These are phyloP conservation scores for Begonia fuchsioides DNA, from an alignment of 306 rosid genomes.

Conservation along the genomic window DNA sequence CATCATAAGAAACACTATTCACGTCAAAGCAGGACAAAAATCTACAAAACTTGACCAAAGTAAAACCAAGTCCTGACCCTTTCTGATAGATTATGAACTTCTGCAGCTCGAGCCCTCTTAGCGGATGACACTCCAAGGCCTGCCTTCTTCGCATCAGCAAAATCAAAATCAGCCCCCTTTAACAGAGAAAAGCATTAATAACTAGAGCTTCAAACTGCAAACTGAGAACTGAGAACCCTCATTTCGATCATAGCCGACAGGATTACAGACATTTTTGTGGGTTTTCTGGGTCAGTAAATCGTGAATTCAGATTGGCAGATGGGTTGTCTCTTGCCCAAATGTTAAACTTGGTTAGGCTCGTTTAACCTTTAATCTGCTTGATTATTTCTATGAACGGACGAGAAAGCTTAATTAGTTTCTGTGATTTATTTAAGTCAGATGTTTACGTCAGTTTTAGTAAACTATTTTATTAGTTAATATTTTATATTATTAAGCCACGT, in stretches of 20 bases:
- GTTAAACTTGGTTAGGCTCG: too few species aligned
- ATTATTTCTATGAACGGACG: too few species aligned
- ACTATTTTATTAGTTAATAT: not conserved
- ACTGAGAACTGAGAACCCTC: not conserved
- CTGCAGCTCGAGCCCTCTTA: slow-evolving; percentile 71
- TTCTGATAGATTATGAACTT: slow-evolving; percentile 85
- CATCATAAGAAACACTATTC: slow-evolving; percentile 8
- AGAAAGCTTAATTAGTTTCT: not conserved
- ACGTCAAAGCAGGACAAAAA: slow-evolving; percentile 5
- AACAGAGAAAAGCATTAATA: slow-evolving; percentile 6
- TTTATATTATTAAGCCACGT: not conserved
- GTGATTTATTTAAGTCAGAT: not conserved
- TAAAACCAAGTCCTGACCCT: slow-evolving; percentile 34
- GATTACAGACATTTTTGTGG: not conserved
- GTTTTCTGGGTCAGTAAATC: not conserved
- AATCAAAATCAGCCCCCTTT: slow-evolving; percentile 49
- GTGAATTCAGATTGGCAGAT: not conserved
- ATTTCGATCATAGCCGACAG: not conserved
- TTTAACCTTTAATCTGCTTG: too few species aligned
- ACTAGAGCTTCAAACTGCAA: not conserved
- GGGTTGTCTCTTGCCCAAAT: not conserved
- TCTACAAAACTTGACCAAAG: too few species aligned
- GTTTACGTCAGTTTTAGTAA: not conserved
- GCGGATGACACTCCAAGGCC: slow-evolving; percentile 35
- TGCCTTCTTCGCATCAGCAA: slow-evolving; percentile 31